Evolutionary conservation across 805 yeast genomes (phyloP).

Genomic region (Wickerhamiella shivajii): DNA sequence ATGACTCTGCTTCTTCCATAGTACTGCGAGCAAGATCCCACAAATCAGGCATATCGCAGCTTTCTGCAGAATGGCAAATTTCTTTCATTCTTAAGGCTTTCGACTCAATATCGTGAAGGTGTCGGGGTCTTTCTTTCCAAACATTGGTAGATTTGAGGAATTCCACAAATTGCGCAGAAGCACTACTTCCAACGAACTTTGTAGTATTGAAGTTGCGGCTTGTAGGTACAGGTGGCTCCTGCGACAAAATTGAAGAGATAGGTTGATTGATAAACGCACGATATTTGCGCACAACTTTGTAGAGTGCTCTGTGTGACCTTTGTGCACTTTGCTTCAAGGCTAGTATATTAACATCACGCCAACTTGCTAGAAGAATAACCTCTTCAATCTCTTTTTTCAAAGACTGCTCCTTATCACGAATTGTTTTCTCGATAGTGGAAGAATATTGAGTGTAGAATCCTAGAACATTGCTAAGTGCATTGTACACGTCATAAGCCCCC

Average conservation of each 20-base stretch:
- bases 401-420: constrained; percentile 34
- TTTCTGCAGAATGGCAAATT: constrained; percentile 27
- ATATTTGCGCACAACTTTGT: constrained; percentile 72
- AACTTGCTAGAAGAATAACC: constrained; percentile 76
- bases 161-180: no score
- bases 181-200: no score
- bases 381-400: constrained; percentile 74
- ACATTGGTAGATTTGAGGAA: no score
- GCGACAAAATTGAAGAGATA: constrained; percentile 34
- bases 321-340: constrained; percentile 91
- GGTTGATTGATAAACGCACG: constrained; percentile 43
- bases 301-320: constrained; percentile 69
- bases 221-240: constrained; percentile 2
- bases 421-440: constrained; percentile 32
- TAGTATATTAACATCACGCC: constrained; percentile 92
- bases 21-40: constrained; percentile 41
- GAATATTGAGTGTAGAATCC: constrained; percentile 54
- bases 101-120: constrained; percentile 36
- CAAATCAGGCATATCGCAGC: constrained; percentile 34
- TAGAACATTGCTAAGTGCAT: constrained; percentile 43
- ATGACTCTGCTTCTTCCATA: constrained; percentile 40
- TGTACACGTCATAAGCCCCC: constrained; percentile 21
- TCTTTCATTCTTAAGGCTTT: constrained; percentile 43
- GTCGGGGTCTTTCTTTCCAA: constrained; percentile 44
- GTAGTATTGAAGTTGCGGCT: not conserved